phyloP scores from a whole-genome alignment of 148 eudicot species.

The Cornus florida region DNA sequence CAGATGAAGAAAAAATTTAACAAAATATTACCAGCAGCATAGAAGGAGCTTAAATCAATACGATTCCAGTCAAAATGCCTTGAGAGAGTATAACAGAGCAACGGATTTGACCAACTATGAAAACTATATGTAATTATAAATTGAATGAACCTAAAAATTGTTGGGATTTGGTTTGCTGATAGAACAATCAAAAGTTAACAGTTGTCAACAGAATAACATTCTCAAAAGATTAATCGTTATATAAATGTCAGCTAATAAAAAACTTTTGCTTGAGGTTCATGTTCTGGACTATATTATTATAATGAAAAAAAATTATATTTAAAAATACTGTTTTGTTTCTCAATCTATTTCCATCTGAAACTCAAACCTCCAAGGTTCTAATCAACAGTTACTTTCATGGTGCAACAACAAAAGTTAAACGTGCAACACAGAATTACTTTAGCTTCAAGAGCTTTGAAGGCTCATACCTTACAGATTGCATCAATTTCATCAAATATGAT shows the following conservation, averaged over 20 bases:
- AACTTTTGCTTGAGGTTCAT: neutral
- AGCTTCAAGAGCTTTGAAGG: constrained; percentile 11
- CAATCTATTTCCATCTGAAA: neutral
- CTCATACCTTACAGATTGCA: constrained; percentile 92
- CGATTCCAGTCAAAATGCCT: neutral
- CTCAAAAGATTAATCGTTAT: neutral
- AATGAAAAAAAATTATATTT: neutral
- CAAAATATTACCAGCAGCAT: neutral
- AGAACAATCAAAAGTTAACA: neutral
- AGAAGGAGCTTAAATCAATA: neutral
- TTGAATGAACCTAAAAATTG: neutral
- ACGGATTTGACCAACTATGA: neutral
- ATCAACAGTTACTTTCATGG: neutral
- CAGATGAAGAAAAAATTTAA: neutral
- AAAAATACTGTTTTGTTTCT: neutral
- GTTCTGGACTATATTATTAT: neutral
- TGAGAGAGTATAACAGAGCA: neutral
- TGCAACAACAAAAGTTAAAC: constrained; percentile 1
- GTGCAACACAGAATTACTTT: neutral
- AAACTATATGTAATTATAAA: neutral
- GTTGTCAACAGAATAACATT: neutral
- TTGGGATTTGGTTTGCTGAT: neutral
- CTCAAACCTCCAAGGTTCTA: neutral
- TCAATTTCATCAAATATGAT: constrained; percentile 99
- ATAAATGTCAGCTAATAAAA: neutral